Percentiles rank a stretch among this genome's conserved stretches.
Evolutionary conservation across 495 filamentous ascomycete species (phyloP).

Genomic region (Hamigera avellanea): DNA sequence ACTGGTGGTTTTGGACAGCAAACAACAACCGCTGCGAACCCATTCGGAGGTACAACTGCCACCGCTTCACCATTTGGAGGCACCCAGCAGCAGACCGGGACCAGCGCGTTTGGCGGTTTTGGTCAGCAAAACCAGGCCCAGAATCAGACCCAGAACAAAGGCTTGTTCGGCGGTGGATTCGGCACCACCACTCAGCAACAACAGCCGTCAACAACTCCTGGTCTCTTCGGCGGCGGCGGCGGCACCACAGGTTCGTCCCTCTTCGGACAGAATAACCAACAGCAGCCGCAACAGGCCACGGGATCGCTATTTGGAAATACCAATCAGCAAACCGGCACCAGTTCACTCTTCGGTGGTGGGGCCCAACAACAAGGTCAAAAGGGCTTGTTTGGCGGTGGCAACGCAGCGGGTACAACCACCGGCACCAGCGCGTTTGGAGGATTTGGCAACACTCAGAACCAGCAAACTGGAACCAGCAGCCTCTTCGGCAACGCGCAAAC

Average conservation of each 20-base stretch:
- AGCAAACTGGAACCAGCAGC: constrained; percentile 12
- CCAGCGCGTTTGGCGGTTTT: constrained; percentile 31
- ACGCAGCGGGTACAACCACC: constrained; percentile 9
- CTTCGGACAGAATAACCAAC: constrained; percentile 26
- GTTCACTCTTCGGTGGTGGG: constrained; percentile 21
- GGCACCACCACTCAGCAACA: constrained; percentile 27
- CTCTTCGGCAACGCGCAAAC: constrained; percentile 29
- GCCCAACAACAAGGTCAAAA: constrained; percentile 33
- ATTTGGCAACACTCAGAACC: constrained; percentile 14
- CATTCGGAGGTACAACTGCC: constrained; percentile 20
- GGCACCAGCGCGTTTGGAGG: constrained; percentile 16
- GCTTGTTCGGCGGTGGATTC: constrained; percentile 29
- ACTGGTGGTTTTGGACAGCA: constrained; percentile 30
- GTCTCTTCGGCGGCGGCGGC: constrained; percentile 30
- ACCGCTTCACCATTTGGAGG: constrained; percentile 26
- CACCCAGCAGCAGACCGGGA: constrained; percentile 23
- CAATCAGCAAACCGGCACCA: constrained; percentile 18
- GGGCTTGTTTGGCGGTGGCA: constrained; percentile 19
- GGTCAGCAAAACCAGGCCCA: constrained; percentile 37
- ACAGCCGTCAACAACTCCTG: constrained; percentile 17
- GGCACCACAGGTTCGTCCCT: constrained; percentile 22
- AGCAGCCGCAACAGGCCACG: constrained; percentile 26
- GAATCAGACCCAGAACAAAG: constrained; percentile 17
- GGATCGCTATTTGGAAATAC: constrained; percentile 34
- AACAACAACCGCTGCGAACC: constrained; percentile 21